Evolutionary conservation across 306 rosid genomes (phyloP).

Genomic region (Castanea crenata): DNA sequence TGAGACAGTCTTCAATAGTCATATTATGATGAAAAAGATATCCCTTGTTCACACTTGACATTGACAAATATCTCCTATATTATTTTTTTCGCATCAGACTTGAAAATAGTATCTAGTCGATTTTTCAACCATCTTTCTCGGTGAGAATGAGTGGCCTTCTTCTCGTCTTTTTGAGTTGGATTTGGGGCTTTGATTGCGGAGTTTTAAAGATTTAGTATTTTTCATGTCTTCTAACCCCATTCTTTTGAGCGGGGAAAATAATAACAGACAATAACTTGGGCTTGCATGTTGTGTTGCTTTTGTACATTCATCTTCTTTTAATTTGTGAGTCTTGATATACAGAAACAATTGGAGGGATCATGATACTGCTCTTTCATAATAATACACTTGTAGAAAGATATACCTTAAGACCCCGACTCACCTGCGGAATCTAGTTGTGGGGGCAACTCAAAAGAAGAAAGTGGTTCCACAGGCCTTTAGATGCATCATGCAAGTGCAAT

Average conservation of each 20-base stretch:
- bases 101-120: too few species aligned
- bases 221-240: neutral
- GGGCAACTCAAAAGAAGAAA: conserved; percentile 32
- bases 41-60: too few species aligned
- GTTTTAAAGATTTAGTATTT: too few species aligned
- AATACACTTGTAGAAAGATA: conserved; percentile 65
- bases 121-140: too few species aligned
- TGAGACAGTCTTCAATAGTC: too few species aligned
- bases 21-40: too few species aligned
- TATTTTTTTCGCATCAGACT: too few species aligned
- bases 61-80: too few species aligned
- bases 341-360: conserved; percentile 92
- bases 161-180: too few species aligned
- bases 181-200: too few species aligned
- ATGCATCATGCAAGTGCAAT: neutral
- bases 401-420: conserved; percentile 46
- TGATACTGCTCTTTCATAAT: conserved; percentile 88
- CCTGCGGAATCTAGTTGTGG: conserved; percentile 8
- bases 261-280: neutral
- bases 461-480: conserved; percentile 25
- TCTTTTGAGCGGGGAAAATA: neutral
- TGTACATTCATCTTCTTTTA: neutral
- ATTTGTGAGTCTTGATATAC: conserved; percentile 24
- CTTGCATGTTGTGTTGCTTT: neutral
- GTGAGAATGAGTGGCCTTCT: too few species aligned